Base-by-base conservation (phyloP, 2,329 filamentous ascomycete genomes). In the Beauveria scarabaeidicola region DNA sequence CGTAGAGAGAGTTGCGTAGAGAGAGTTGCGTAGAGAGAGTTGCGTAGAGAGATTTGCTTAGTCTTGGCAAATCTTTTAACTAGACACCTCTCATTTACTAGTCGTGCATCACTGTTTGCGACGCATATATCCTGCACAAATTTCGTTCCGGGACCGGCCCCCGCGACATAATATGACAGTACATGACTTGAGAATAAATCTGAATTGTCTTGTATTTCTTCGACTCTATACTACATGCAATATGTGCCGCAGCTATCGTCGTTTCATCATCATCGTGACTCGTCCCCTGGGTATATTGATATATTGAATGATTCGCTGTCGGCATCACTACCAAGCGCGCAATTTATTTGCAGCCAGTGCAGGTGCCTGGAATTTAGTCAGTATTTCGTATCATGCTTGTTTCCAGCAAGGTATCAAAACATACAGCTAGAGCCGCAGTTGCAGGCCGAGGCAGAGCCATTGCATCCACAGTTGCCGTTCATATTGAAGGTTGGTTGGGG, bases 371-470 rank as follows among this genome's bases (percentile, higher is more conserved):
- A 2, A 25, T 13, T 13, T 17, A 36, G 32, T 55, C 32, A 55
- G 58, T 38, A 52, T 23, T 32, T 9, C 4, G 13, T 6, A 15
- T 43, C 17, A 0, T 27, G 5, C 10, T 21, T 6, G 5, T 32
- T 3, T 17, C 3, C 15, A 40, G 19, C n/a, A 25, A 10, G 3
- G 13, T 3, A 5, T 10, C 19, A 38, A 27, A 36, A 60, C 58
- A 11, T 60, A 60, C 58, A 60, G 58, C 58, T 44, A 55, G 58
- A 43, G 58, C 58, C 58, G 36, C 58, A 60, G 58, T 60, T 60
- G 58, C 58, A 60, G 52, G 58, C 51, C 36, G 58, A 60, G 58
- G 58, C 58, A 60, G 58, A 60, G 58, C 58, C 58, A 15, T 60
- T 60, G 58, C 58, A 60, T 36, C 58, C 58, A 50, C 58, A 60